A percentile compares a stretch with the other conserved stretches of the same genome.
Conservation (phyloP, 177 flowering plant species). For the Vitis hybrid region DNA sequence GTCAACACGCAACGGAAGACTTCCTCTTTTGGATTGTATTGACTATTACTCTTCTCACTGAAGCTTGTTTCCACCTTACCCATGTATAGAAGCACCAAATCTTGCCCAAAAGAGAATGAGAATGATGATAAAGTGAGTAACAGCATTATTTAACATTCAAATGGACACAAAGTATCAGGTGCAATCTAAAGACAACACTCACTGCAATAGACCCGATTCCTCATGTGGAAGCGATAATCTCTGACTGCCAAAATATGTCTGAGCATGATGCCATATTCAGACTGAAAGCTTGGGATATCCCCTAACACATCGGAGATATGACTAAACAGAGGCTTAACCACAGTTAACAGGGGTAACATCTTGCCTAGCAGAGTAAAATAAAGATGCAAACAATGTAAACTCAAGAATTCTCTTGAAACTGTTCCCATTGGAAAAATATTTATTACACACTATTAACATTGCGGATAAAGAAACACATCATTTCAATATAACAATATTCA, state of each 20-base stretch:
- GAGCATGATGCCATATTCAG: conserved; percentile 78
- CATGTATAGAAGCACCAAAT: conserved; percentile 60
- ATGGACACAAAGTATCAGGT: not conserved
- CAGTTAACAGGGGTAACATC: conserved; percentile 49
- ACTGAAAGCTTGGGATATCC: conserved; percentile 75
- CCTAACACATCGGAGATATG: conserved; percentile 74
- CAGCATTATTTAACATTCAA: not conserved
- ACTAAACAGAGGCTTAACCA: conserved; percentile 59
- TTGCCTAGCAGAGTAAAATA: conserved; percentile 43
- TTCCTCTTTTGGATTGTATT: conserved; percentile 61
- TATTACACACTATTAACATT: not conserved
- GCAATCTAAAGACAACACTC: conserved; percentile 28
- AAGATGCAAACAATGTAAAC: not conserved
- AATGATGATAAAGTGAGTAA: not conserved
- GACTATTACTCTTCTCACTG: conserved; percentile 28
- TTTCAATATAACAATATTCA: not conserved
- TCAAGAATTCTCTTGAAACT: not conserved
- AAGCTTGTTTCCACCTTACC: conserved; percentile 61
- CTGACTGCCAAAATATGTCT: conserved; percentile 64
- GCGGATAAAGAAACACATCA: not conserved
- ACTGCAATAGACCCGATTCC: conserved; percentile 69
- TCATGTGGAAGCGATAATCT: conserved; percentile 76
- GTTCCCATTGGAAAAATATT: not conserved
- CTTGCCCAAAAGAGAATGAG: conserved; percentile 33
- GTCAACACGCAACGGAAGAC: conserved; percentile 63